Evolutionary conservation across 352 stramenopile genomes (phyloP).

Genomic region (Phytopythium delawarense): DNA sequence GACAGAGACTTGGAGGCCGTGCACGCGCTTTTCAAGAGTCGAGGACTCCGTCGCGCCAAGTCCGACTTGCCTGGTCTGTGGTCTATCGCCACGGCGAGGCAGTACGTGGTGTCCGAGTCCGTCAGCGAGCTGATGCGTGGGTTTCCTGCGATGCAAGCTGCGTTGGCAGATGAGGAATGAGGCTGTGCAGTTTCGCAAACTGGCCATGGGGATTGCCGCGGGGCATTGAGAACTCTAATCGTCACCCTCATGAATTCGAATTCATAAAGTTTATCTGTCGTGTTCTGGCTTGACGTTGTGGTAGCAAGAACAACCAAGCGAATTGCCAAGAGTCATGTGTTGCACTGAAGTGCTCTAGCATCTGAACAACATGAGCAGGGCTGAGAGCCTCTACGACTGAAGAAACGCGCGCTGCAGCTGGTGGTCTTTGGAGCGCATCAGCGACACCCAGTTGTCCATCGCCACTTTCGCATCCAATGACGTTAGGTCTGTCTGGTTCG

Average conservation of each 20-base stretch:
- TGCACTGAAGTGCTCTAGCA: too few species aligned
- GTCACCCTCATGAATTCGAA: too few species aligned
- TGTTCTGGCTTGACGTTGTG: too few species aligned
- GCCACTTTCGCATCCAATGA: background rate
- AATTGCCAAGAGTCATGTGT: too few species aligned
- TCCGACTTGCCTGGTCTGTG: constrained; percentile 11
- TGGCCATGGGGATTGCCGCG: too few species aligned
- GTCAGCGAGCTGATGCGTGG: constrained; percentile 25
- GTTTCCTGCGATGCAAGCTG: constrained; percentile 22
- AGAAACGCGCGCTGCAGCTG: background rate
- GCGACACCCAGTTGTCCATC: background rate
- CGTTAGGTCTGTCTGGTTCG: background rate
- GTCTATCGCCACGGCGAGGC: constrained; percentile 10
- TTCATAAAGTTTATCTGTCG: too few species aligned
- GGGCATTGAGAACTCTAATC: too few species aligned
- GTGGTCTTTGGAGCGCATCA: background rate
- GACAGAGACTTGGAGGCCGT: constrained; percentile 65
- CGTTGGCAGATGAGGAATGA: background rate
- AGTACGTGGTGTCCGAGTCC: constrained; percentile 26
- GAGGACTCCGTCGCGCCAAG: constrained; percentile 19
- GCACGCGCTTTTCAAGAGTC: constrained; percentile 57
- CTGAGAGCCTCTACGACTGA: too few species aligned
- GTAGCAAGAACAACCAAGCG: too few species aligned
- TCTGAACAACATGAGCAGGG: too few species aligned
- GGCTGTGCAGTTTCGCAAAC: too few species aligned